A percentile compares a stretch with the other conserved stretches of the same genome.
Evolutionary conservation across 2,329 filamentous ascomycete genomes (phyloP).

Genomic region (Diplodia seriata): DNA sequence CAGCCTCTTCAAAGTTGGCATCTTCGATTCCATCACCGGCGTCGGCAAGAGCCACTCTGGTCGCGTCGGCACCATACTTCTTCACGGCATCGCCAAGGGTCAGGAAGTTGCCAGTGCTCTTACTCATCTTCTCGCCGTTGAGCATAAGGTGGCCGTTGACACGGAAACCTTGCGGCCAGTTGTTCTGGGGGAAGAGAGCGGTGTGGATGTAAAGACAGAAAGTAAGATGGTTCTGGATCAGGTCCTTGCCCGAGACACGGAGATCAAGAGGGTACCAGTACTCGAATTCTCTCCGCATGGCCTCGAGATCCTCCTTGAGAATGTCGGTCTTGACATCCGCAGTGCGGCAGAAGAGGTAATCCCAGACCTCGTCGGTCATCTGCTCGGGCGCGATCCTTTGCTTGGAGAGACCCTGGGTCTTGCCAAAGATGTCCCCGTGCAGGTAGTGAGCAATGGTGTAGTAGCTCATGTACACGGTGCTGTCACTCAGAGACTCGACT

Average conservation of each 20-base stretch:
- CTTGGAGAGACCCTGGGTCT: slow-evolving; percentile 69
- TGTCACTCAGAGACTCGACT: slow-evolving; percentile 91
- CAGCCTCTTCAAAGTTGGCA: slow-evolving; percentile 95
- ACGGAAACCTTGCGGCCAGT: slow-evolving; percentile 86
- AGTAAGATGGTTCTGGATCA: slow-evolving; percentile 80
- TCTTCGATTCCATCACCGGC: slow-evolving; percentile 93
- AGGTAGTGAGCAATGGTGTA: slow-evolving; percentile 69
- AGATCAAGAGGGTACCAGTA: slow-evolving; percentile 97
- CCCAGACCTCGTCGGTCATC: slow-evolving; percentile 95
- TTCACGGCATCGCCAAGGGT: slow-evolving; percentile 83
- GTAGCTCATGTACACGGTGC: slow-evolving; percentile 86
- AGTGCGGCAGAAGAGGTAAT: slow-evolving; percentile 86
- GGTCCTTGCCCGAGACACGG: slow-evolving; percentile 82
- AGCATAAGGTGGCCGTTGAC: slow-evolving; percentile 92
- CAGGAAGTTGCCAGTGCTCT: slow-evolving; percentile 96
- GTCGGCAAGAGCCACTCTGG: slow-evolving; percentile 89
- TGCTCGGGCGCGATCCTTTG: slow-evolving; percentile 73
- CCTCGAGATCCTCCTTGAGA: slow-evolving; percentile 72
- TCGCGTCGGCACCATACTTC: slow-evolving; percentile 95
- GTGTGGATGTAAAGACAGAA: slow-evolving; percentile 95
- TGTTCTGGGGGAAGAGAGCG: slow-evolving; percentile 84
- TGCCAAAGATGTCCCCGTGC: slow-evolving; percentile 86
- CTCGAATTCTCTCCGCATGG: slow-evolving; percentile 89
- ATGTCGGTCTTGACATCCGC: slow-evolving; percentile 79
- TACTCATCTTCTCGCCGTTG: slow-evolving; percentile 98